Conservation (phyloP, 345 rosid genomes). For the Eutrema heterophyllum region DNA sequence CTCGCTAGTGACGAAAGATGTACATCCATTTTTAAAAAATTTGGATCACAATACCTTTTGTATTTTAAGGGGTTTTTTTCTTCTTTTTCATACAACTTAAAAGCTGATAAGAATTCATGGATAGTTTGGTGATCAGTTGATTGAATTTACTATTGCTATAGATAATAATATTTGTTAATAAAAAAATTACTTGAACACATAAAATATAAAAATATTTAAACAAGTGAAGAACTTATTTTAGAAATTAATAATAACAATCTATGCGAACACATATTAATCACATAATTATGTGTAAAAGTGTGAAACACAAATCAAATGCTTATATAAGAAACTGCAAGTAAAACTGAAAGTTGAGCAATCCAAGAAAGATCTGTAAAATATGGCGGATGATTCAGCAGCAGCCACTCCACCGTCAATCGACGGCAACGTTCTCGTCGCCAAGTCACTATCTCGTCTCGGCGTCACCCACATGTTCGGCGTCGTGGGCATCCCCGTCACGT, state of each 20-base stretch:
- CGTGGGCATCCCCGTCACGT: conserved; percentile 94
- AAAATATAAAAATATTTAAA: too few relatives aligned
- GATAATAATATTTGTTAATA: neutral
- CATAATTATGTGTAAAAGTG: neutral
- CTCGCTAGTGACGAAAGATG: neutral
- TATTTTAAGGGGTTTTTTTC: neutral
- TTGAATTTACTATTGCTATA: neutral
- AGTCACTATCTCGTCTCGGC: conserved; percentile 64
- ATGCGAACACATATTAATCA: neutral
- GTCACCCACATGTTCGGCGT: conserved; percentile 93
- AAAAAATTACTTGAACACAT: neutral
- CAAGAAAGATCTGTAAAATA: neutral
- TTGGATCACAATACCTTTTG: neutral
- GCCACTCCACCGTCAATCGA: conserved; percentile 36
- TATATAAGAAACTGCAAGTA: neutral
- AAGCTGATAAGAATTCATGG: neutral
- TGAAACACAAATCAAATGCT: neutral
- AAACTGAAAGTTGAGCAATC: neutral
- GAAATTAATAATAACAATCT: neutral
- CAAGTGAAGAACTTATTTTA: neutral
- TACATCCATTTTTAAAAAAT: neutral
- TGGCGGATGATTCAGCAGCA: conserved; percentile 27
- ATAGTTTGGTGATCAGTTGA: neutral
- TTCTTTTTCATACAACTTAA: neutral
- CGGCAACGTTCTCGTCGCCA: conserved; percentile 69